Evolutionary conservation across 129 eudicot species (phyloP), one percentile per base, ranked within the genome.

Genomic region (Scalesia atractyloides): DNA sequence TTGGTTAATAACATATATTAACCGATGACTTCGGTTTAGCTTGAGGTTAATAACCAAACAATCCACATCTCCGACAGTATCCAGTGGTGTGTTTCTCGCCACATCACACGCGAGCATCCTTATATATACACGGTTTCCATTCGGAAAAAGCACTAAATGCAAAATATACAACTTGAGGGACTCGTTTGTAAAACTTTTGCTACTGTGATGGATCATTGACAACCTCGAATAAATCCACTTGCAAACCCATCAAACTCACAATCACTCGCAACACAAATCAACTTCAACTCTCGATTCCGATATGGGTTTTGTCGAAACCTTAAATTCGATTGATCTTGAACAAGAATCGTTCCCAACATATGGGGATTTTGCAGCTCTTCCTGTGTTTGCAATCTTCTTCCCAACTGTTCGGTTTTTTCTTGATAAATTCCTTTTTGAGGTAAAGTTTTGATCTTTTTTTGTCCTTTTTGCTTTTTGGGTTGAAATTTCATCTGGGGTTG

Each of bases 351-450:
- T 78, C 73, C 88, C 97, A 12, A 64, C 78, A 37, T 93, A 84
- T 71, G 81, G 33, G 53, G 98, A 93, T 88, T 93, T 89, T 66
- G n/a, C 74, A 0, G 61, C 74, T 67, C 84, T 93, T 44, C 98
- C 98, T 0, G 10, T 90, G 11, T 81, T 93, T 73, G 97, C 97
- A 18, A 57, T 90, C 33, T 83, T 93, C 77, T 93, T 93, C 70
- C 96, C 87, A 17, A 78, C 86, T 33, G 87, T 90, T 57, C 67
- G 98, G 4, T 93, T 84, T 76, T 86, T 90, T 70, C 91, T 93
- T 51, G 97, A 93, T 75, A 86, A 96, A 82, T 84, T 87, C 20
- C 37, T 93, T 14, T 93, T 87, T 64, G 89, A 93, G 97, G 98
- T 93, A 80, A 18, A 48, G 51, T 5, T 14, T 22, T 16, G 14